phyloP scores from a whole-genome alignment of 2,329 filamentous ascomycete genomes.

The Beauveria pseudobassiana region DNA sequence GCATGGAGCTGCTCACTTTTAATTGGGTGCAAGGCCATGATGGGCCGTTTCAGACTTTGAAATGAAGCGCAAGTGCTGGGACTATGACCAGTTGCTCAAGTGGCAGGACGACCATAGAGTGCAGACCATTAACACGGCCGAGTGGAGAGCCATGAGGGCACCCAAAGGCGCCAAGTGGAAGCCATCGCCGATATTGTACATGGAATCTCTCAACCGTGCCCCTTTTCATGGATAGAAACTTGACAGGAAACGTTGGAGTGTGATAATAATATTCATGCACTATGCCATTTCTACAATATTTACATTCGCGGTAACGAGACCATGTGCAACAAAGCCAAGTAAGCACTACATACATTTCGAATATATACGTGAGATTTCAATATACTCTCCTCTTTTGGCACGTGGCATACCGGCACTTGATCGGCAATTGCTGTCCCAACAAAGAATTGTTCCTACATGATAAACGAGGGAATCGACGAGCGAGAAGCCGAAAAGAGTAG shows the following conservation, averaged over 20 bases:
- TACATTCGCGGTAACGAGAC: neutral
- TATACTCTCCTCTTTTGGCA: neutral
- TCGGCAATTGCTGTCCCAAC: neutral
- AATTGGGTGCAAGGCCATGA: neutral
- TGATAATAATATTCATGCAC: no score
- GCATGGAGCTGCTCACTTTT: conserved; percentile 3
- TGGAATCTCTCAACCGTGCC: neutral
- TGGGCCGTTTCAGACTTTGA: conserved; percentile 2
- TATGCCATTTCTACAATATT: neutral
- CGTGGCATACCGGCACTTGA: neutral
- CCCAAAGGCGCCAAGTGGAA: neutral
- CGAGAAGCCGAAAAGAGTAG: neutral
- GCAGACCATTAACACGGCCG: neutral
- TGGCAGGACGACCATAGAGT: neutral
- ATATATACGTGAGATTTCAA: neutral
- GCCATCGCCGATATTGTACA: neutral
- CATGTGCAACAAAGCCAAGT: neutral
- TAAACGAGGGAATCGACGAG: neutral
- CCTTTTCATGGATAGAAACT: neutral
- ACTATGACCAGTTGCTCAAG: neutral
- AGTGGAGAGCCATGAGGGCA: neutral
- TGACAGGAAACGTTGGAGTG: neutral
- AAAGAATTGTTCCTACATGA: neutral
- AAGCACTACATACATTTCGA: neutral
- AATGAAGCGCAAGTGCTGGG: neutral